Base-by-base conservation (phyloP, 257 asterid genomes). In the Solanum raphanifolium region DNA sequence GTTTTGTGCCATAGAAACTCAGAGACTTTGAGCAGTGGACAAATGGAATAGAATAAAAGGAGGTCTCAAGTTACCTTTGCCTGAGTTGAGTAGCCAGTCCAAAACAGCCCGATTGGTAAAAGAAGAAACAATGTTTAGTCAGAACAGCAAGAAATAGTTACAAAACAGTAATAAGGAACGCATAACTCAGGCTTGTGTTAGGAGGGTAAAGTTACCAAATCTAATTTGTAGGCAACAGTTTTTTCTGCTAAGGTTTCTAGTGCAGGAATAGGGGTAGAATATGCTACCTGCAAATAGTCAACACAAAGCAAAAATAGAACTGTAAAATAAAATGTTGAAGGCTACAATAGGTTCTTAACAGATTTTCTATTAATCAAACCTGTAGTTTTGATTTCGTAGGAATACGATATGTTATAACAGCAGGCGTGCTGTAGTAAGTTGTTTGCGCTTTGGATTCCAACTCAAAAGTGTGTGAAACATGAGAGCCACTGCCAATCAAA, bases 261-360 rank as follows among this genome's bases (percentile, higher is more conserved):
- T 4, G 95, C 93, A 87, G 91, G 55, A 91, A 92, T 86, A 16
- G 98, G 96, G 66, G 95, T 92, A 27, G 98, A 93, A 90, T 93
- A 92, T 3, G 94, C 95, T 89, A 92, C 94, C 97, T 95, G 93
- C 55, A 90, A 86, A 88, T 15, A 72, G 68, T 73, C 55, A 43
- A 34, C 21, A 31, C 34, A 69, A 10, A 31, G 39, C 43, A 69
- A 55, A 86, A 32, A 29, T 38, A 32, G 34, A 71, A 20, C 4
- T 31, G 48, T 43, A 52, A 86, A 71, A 86, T 32, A 41, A 5
- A 86, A 31, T 2, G 11, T 4, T 46, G 68, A 81, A 9, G 41
- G 68, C 68, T 9, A 46, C 85, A 23, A 46, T 46, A 46, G 10
- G 68, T 46, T 81, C 85, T 46, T 29, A 81, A 81, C 68, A 46